Evolutionary conservation across 2,329 filamentous ascomycete genomes (phyloP).

Genomic region (Pseudodiploospora longispora): DNA sequence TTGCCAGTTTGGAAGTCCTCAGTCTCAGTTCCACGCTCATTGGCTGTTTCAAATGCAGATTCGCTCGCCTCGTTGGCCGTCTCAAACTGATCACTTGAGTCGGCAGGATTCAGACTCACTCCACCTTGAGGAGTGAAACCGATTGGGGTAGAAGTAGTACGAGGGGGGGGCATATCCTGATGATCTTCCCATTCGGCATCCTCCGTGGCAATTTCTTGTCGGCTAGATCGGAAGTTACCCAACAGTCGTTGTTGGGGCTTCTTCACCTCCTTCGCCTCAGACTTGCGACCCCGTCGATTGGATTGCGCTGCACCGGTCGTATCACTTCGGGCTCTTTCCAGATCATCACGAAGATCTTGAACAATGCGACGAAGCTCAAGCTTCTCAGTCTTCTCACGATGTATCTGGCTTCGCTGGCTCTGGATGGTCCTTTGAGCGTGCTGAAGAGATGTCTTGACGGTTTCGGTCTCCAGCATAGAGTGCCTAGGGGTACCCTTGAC

Average conservation of each 20-base stretch:
- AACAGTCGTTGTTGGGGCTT: conserved; percentile 76
- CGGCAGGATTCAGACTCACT: conserved; percentile 22
- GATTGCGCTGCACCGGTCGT: conserved; percentile 24
- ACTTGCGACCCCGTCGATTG: conserved; percentile 55
- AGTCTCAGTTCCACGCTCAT: conserved; percentile 79
- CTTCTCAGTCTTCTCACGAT: conserved; percentile 98
- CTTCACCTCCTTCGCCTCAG: conserved; percentile 62
- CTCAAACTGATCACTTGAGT: conserved; percentile 64
- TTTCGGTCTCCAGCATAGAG: conserved; percentile 88
- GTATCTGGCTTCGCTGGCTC: conserved; percentile 86
- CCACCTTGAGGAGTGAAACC: conserved; percentile 1
- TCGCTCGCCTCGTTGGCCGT: conserved; percentile 71
- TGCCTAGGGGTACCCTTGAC: conserved; percentile 88
- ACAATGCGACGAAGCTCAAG: conserved; percentile 90
- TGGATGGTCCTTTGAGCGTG: conserved; percentile 97
- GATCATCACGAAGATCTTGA: conserved; percentile 87
- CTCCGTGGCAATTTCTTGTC: conserved; percentile 65
- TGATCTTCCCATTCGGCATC: conserved; percentile 91
- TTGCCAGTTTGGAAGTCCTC: conserved; percentile 93
- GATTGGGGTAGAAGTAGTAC: conserved; percentile 11
- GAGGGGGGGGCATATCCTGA: conserved; percentile 19
- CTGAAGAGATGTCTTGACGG: conserved; percentile 83
- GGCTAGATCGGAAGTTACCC: conserved; percentile 64
- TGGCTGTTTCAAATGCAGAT: conserved; percentile 57
- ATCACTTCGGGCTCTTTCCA: conserved; percentile 59